Evolutionary conservation across 2,329 filamentous ascomycete species (phyloP).

Genomic region (Immersiporthe knoxdaviesiana): DNA sequence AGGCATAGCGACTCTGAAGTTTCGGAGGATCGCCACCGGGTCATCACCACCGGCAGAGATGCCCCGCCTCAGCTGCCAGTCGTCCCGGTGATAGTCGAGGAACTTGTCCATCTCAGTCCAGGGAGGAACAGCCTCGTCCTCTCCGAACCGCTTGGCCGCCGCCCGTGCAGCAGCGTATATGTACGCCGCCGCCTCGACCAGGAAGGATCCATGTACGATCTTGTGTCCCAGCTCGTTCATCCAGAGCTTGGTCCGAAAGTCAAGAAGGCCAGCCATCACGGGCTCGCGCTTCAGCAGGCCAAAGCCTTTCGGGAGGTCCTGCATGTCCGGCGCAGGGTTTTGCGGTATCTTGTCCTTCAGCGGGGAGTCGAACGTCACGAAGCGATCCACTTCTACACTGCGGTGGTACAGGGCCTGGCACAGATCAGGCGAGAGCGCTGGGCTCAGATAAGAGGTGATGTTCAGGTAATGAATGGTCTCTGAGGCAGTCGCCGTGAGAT

Average conservation of each 20-base stretch:
- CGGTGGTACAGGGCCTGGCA: conserved; percentile 23
- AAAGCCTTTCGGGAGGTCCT: conserved; percentile 15
- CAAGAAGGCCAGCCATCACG: conserved; percentile 34
- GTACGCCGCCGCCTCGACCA: conserved; percentile 34
- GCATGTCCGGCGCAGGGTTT: conserved; percentile 24
- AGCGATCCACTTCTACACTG: conserved; percentile 29
- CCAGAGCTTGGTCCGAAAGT: conserved; percentile 34
- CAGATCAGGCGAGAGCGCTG: conserved; percentile 22
- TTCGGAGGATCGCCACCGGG: background rate
- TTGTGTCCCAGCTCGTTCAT: conserved; percentile 33
- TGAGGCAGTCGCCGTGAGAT: conserved; percentile 32
- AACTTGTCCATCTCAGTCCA: conserved; percentile 34
- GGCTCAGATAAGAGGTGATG: conserved; percentile 26
- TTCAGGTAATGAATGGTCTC: conserved; percentile 26
- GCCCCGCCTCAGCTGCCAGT: conserved; percentile 25
- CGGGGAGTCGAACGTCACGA: conserved; percentile 32
- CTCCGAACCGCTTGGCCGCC: background rate
- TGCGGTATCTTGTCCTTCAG: conserved; percentile 31
- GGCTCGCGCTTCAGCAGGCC: conserved; percentile 30
- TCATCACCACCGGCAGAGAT: conserved; percentile 5
- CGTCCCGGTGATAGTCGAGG: conserved; percentile 24
- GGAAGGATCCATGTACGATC: conserved; percentile 31
- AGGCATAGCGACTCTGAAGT: background rate
- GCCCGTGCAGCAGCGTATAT: conserved; percentile 31
- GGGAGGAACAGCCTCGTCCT: background rate